Percentiles rank a stretch among this genome's conserved stretches.
Evolutionary conservation across 495 filamentous ascomycete species (phyloP).

Genomic region (Sabuloglossum arenarium): DNA sequence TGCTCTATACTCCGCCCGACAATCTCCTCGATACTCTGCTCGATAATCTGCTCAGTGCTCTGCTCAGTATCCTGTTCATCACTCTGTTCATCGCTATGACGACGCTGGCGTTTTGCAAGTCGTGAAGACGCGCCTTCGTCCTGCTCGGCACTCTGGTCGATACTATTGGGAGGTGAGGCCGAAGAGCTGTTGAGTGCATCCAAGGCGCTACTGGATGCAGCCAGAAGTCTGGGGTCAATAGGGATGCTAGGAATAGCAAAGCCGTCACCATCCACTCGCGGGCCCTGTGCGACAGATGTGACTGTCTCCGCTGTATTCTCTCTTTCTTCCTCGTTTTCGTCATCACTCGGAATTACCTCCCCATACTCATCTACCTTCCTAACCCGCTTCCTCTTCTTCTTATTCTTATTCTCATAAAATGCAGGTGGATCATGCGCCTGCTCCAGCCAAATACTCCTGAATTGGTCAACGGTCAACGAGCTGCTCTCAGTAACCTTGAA

Average conservation of each 20-base stretch:
- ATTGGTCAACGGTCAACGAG: constrained; percentile 67
- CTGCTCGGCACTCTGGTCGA: not conserved
- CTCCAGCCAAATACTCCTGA: constrained; percentile 45
- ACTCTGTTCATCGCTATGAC: not conserved
- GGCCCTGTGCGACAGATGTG: constrained; percentile 4
- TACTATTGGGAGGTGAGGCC: not conserved
- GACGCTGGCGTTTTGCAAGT: not conserved
- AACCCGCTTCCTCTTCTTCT: constrained; percentile 25
- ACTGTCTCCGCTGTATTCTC: not conserved
- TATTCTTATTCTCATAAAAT: constrained; percentile 41
- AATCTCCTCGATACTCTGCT: not conserved
- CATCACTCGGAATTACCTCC: constrained; percentile 13
- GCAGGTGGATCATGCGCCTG: constrained; percentile 58
- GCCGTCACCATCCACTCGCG: constrained; percentile 28
- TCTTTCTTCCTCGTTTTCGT: constrained; percentile 12
- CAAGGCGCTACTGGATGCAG: constrained; percentile 7
- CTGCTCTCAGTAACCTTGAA: constrained; percentile 68
- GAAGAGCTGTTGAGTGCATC: constrained; percentile 2
- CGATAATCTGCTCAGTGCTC: not conserved
- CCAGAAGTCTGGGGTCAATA: constrained; percentile 16
- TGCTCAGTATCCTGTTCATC: not conserved
- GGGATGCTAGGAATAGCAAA: constrained; percentile 30
- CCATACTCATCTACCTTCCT: constrained; percentile 18
- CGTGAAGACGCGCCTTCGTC: not conserved
- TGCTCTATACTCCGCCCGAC: not conserved